Evolutionary conservation across 768 basidiomycete species (phyloP).

Genomic region (Xerocomellus intermedius): DNA sequence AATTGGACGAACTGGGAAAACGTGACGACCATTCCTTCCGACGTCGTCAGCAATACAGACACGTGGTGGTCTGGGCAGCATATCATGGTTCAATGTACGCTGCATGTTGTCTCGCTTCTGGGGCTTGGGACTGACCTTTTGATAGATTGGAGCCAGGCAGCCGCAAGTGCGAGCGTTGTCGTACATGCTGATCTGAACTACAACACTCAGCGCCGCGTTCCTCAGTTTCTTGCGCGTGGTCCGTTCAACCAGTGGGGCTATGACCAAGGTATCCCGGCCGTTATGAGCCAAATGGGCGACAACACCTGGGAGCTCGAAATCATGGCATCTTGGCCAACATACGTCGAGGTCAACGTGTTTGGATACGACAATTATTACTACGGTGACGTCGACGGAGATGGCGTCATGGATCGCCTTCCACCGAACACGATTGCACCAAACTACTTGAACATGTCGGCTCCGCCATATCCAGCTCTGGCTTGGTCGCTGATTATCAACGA

Average conservation of each 20-base stretch:
- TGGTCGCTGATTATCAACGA: conserved; percentile 87
- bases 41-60: conserved; percentile 45
- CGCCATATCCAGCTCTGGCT: conserved; percentile 82
- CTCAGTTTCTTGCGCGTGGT: conserved; percentile 84
- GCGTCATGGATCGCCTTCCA: conserved; percentile 85
- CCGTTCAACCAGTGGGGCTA: conserved; percentile 92
- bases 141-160: conserved; percentile 75
- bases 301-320: conserved; percentile 84
- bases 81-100: conserved; percentile 84
- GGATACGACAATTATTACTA: conserved; percentile 92
- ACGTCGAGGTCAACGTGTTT: conserved; percentile 87
- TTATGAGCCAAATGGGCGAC: conserved; percentile 63
- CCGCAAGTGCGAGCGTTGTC: conserved; percentile 60
- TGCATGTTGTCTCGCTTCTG: background rate
- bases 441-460: conserved; percentile 89
- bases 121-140: conserved; percentile 1
- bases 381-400: conserved; percentile 86
- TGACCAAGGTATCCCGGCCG: conserved; percentile 72
- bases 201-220: conserved; percentile 66
- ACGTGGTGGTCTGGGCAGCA: conserved; percentile 83
- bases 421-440: conserved; percentile 85
- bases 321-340: conserved; percentile 89
- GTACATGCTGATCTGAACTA: conserved; percentile 77
- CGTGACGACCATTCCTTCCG: conserved; percentile 58
- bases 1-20: conserved; percentile 79